A percentile compares a stretch with the other conserved stretches of the same genome.
Evolutionary conservation across 148 eudicot species (phyloP).

Genomic region (Pouteria glomerata): DNA sequence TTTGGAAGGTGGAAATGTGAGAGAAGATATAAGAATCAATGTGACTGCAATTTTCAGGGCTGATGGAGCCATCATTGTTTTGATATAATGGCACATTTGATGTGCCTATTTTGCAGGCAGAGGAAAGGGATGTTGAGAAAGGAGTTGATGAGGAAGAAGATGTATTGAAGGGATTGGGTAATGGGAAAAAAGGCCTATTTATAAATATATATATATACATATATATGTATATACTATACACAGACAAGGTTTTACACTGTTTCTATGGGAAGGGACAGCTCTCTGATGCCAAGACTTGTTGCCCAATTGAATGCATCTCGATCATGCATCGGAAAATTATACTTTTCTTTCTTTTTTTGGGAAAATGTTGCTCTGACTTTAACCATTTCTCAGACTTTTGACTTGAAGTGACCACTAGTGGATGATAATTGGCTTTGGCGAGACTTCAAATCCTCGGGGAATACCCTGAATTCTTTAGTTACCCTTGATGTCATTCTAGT

Average conservation of each 20-base stretch:
- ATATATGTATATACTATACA: too few species aligned
- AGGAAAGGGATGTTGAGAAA: not conserved
- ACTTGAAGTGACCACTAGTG: too few species aligned
- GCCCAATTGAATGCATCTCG: constrained; percentile 16
- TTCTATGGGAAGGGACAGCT: constrained; percentile 18
- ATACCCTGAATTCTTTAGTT: too few species aligned
- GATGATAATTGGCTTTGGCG: too few species aligned
- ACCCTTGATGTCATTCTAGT: too few species aligned
- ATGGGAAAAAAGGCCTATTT: not conserved
- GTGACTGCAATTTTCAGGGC: constrained; percentile 22
- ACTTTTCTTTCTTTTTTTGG: constrained; percentile 9
- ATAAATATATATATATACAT: not conserved
- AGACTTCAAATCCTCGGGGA: too few species aligned
- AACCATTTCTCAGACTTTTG: too few species aligned
- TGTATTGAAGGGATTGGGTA: not conserved
- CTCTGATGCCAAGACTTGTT: constrained; percentile 9
- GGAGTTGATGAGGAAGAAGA: not conserved
- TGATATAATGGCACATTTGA: constrained; percentile 3
- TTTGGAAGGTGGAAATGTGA: constrained; percentile 24
- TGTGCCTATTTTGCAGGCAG: not conserved
- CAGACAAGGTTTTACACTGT: constrained; percentile 11
- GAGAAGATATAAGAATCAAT: constrained; percentile 22
- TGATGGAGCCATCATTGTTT: constrained; percentile 24
- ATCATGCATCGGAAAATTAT: not conserved
- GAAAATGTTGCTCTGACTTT: constrained; percentile 25